Percentiles rank a stretch among this genome's conserved stretches.
These are phyloP conservation scores for Fistulinella prunicolor DNA, from an alignment of 768 basidiomycete species.

Conservation along the genomic window DNA sequence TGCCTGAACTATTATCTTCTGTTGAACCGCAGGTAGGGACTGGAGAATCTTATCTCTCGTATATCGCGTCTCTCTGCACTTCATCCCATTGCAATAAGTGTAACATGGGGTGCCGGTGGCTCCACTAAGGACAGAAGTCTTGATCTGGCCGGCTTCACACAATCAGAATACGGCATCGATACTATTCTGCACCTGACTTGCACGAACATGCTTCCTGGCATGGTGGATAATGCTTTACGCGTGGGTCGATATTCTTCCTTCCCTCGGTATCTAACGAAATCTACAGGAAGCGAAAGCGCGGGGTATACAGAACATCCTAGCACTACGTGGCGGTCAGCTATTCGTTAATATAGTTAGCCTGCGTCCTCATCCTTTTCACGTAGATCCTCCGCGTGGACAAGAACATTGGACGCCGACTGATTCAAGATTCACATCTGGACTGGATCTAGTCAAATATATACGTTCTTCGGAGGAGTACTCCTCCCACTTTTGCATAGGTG, in stretches of 20 bases:
- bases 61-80: slow-evolving; percentile 79
- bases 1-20: neutral
- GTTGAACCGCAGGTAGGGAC: slow-evolving; percentile 53
- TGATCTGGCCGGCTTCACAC: slow-evolving; percentile 78
- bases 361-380: neutral
- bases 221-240: slow-evolving; percentile 80
- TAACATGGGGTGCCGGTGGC: slow-evolving; percentile 99
- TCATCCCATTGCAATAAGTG: slow-evolving; percentile 78
- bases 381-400: slow-evolving; percentile 91
- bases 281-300: slow-evolving; percentile 71
- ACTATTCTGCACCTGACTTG: slow-evolving; percentile 95
- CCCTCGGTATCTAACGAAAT: slow-evolving; percentile 4
- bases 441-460: slow-evolving; percentile 92
- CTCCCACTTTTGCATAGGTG: slow-evolving; percentile 88
- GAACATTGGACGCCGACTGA: slow-evolving; percentile 91
- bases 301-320: slow-evolving; percentile 87
- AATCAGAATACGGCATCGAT: slow-evolving; percentile 72
- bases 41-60: slow-evolving; percentile 86
- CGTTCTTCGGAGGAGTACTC: slow-evolving; percentile 72
- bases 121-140: slow-evolving; percentile 84
- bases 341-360: neutral
- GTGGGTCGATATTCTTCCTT: slow-evolving; percentile 41
- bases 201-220: slow-evolving; percentile 91
- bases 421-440: slow-evolving; percentile 76
- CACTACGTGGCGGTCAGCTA: slow-evolving; percentile 80